Conservation (phyloP, 148 eudicot species). For the Pharnaceum exiguum region DNA sequence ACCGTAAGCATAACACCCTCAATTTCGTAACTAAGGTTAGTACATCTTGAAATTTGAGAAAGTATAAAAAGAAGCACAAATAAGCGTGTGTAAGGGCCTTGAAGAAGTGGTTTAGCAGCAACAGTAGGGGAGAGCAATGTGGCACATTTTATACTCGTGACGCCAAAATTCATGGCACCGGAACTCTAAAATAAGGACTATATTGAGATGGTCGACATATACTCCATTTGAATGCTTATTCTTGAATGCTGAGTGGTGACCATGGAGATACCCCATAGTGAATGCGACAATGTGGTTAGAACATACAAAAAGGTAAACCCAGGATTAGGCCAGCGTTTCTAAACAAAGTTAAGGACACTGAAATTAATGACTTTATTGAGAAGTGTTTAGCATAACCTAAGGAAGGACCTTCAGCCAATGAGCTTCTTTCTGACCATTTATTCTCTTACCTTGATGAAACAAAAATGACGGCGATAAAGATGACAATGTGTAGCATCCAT, state of each 20-base stretch:
- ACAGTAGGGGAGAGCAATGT: slow-evolving; percentile 53
- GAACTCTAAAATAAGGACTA: slow-evolving; percentile 79
- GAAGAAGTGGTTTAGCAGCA: slow-evolving; percentile 86
- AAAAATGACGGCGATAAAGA: too few species aligned
- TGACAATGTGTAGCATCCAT: too few species aligned
- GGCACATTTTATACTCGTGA: slow-evolving; percentile 69
- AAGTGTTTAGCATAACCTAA: too few species aligned
- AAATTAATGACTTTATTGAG: too few species aligned
- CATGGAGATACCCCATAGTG: slow-evolving; percentile 68
- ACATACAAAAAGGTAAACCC: slow-evolving; percentile 72
- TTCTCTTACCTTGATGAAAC: too few species aligned
- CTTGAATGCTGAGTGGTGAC: slow-evolving; percentile 86
- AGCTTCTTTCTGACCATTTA: too few species aligned
- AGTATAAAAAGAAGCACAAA: slow-evolving; percentile 68
- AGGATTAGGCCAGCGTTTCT: too few species aligned
- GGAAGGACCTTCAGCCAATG: too few species aligned
- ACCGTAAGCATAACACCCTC: slow-evolving; percentile 38
- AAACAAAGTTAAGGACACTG: too few species aligned
- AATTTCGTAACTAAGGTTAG: slow-evolving; percentile 84
- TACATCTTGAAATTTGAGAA: slow-evolving; percentile 74
- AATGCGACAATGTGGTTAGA: slow-evolving; percentile 59
- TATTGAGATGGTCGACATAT: slow-evolving; percentile 65
- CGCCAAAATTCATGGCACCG: slow-evolving; percentile 89
- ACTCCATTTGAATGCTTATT: slow-evolving; percentile 72
- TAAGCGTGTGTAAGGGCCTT: slow-evolving; percentile 68